These are phyloP conservation scores for Tinospora cordifolia DNA, from an alignment of 164 flowering plant genomes.

Conservation along the genomic window DNA sequence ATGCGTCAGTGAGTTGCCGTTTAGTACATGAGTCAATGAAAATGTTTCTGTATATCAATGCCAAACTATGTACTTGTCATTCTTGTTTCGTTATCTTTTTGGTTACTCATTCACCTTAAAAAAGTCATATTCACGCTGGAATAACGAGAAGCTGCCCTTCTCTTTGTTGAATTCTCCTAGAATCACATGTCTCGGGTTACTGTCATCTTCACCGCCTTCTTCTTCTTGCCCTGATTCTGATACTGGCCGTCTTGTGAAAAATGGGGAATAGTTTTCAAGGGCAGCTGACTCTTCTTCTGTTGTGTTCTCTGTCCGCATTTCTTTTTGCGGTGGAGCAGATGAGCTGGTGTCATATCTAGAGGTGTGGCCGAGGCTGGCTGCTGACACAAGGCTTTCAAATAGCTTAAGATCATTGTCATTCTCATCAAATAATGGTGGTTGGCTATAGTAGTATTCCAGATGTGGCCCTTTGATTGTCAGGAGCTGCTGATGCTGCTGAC, in stretches of 20 bases:
- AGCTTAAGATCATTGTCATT: conserved; percentile 9
- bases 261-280: neutral
- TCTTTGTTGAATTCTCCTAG: neutral
- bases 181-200: neutral
- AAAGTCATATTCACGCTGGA: conserved; percentile 6
- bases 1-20: neutral
- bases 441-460: neutral
- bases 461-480: conserved; percentile 5
- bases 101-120: neutral
- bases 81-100: neutral
- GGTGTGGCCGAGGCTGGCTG: conserved; percentile 8
- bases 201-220: conserved; percentile 5
- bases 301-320: neutral
- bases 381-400: conserved; percentile 12
- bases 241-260: neutral
- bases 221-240: neutral
- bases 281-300: neutral
- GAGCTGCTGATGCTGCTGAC: neutral
- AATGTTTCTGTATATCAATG: no score
- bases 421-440: neutral
- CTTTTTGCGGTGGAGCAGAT: neutral
- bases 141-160: conserved; percentile 2
- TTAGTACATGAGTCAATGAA: neutral
- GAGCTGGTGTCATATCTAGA: conserved; percentile 5
- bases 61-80: no score